Percentiles rank a stretch among this genome's conserved stretches.
Evolutionary conservation across 2,329 filamentous ascomycete genomes (phyloP).

Genomic region (Sporothrix euskadiensis): DNA sequence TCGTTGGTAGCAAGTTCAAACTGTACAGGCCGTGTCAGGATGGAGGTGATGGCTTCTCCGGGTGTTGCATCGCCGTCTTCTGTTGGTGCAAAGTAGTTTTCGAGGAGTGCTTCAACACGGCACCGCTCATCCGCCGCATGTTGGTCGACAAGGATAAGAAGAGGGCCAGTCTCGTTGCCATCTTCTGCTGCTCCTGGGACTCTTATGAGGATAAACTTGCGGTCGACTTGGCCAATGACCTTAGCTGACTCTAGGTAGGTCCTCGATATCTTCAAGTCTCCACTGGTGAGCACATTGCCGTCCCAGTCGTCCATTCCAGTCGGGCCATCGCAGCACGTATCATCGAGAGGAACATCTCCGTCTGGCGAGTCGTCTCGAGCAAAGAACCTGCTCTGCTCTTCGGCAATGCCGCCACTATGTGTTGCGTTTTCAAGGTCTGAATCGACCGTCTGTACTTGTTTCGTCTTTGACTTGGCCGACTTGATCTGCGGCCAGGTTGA

Average conservation of each 20-base stretch:
- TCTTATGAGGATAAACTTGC: constrained; percentile 80
- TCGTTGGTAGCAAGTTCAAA: constrained; percentile 69
- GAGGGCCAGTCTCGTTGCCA: constrained; percentile 27
- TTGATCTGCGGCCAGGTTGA: constrained; percentile 28
- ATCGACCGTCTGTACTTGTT: background rate
- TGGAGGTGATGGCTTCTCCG: constrained; percentile 36
- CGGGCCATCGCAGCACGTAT: background rate
- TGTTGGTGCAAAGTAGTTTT: constrained; percentile 46
- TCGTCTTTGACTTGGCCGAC: background rate
- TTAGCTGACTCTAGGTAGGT: constrained; percentile 58
- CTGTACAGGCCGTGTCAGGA: constrained; percentile 54
- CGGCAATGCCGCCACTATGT: background rate
- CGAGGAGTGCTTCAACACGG: constrained; percentile 72
- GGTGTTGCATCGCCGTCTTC: constrained; percentile 8
- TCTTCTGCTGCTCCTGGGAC: constrained; percentile 41
- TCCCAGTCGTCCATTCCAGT: constrained; percentile 14
- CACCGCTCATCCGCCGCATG: constrained; percentile 92
- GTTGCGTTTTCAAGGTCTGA: background rate
- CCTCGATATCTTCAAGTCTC: constrained; percentile 57
- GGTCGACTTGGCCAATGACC: constrained; percentile 80
- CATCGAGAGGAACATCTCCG: background rate
- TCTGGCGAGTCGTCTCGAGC: background rate
- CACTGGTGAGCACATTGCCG: background rate
- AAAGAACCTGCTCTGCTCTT: constrained; percentile 22
- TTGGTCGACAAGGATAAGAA: constrained; percentile 81